Conservation (phyloP, 179 eudicot genomes). For the Silene vulgaris region DNA sequence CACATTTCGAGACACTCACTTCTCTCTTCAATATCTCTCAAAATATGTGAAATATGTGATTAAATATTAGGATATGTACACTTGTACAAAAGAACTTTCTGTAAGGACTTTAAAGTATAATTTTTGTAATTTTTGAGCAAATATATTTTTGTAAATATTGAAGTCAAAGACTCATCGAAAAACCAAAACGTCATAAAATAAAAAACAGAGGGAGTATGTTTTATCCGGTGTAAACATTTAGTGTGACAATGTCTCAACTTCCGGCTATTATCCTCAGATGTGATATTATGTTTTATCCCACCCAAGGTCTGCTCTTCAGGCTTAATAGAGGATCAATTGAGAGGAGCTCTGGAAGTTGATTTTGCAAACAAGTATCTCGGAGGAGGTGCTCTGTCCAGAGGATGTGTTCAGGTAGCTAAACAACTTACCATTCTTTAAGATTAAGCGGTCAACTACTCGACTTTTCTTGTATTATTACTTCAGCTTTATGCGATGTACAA, state of each 20-base stretch:
- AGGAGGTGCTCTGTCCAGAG: conserved; percentile 77
- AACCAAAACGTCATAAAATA: too few species aligned
- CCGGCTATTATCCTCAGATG: not conserved
- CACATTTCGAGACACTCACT: too few species aligned
- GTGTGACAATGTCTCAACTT: conserved; percentile 7
- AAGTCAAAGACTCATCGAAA: too few species aligned
- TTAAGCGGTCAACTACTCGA: not conserved
- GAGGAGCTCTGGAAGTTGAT: conserved; percentile 83
- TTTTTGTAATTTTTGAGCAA: too few species aligned
- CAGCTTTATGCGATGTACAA: not conserved
- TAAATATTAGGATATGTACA: too few species aligned
- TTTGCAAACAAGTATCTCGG: conserved; percentile 89
- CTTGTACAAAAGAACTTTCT: too few species aligned
- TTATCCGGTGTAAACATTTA: not conserved
- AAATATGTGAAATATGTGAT: too few species aligned
- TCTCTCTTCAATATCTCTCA: too few species aligned
- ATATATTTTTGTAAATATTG: too few species aligned
- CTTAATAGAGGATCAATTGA: conserved; percentile 74
- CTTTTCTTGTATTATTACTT: not conserved
- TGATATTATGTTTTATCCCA: conserved; percentile 13
- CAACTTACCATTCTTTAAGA: not conserved
- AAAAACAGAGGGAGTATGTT: too few species aligned
- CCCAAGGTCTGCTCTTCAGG: conserved; percentile 59
- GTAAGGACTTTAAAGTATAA: too few species aligned
- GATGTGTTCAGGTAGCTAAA: conserved; percentile 79